Conservation (phyloP, 2,329 filamentous ascomycete genomes). For the Pseudogymnoascus sp. region DNA sequence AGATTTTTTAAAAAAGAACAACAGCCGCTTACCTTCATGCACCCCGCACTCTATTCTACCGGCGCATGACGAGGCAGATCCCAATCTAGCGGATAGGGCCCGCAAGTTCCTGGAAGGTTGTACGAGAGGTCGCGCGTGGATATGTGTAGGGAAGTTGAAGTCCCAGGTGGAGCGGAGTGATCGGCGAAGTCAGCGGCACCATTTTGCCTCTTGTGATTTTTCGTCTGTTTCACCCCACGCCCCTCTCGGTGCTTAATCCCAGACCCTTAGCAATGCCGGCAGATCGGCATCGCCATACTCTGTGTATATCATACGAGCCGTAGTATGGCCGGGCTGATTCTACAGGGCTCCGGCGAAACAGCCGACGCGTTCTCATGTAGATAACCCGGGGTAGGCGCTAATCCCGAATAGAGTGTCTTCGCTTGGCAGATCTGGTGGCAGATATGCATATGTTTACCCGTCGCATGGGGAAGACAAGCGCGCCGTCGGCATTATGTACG, state of each 20-base stretch:
- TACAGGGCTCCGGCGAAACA: neutral
- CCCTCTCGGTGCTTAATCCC: neutral
- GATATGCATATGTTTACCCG: conserved; percentile 2
- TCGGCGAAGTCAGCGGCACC: neutral
- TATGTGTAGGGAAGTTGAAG: neutral
- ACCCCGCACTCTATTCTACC: neutral
- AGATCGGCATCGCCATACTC: neutral
- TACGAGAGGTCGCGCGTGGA: neutral
- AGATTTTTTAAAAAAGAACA: neutral
- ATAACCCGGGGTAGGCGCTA: neutral
- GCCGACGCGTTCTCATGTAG: neutral
- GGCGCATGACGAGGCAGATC: neutral
- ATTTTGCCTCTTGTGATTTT: neutral
- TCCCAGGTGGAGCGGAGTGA: neutral
- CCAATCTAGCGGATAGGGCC: neutral
- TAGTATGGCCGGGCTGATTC: neutral
- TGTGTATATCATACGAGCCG: neutral
- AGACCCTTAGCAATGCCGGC: neutral
- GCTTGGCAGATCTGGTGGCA: neutral
- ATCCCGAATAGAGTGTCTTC: neutral
- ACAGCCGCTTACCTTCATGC: neutral
- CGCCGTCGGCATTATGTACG: neutral
- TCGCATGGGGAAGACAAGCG: neutral
- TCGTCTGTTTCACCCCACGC: neutral
- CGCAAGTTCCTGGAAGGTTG: neutral